Percentiles rank a stretch among this genome's conserved stretches.
These are phyloP conservation scores for Fragilaria radians DNA, from an alignment of 108 stramenopile genomes.

Conservation along the genomic window DNA sequence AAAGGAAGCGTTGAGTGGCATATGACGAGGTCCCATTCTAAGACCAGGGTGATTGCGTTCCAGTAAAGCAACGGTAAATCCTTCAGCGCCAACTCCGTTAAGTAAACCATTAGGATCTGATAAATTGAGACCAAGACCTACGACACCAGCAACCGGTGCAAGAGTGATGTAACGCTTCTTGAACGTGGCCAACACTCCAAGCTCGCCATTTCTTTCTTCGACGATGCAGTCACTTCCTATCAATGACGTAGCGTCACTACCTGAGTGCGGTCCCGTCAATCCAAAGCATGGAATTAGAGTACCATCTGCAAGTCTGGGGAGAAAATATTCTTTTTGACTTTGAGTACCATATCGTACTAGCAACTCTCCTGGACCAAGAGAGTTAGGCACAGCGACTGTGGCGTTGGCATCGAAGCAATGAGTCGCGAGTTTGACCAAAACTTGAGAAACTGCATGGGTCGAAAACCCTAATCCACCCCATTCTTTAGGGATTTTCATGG, in stretches of 20 bases:
- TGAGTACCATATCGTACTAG: constrained; percentile 90
- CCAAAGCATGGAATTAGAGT: constrained; percentile 98
- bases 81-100: constrained; percentile 86
- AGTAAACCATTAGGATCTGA: constrained; percentile 90
- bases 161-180: constrained; percentile 99
- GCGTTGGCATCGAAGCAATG: constrained; percentile 91
- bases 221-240: constrained; percentile 88
- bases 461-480: constrained; percentile 95
- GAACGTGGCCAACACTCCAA: constrained; percentile 93
- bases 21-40: constrained; percentile 90
- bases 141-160: constrained; percentile 95
- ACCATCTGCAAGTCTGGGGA: constrained; percentile 90
- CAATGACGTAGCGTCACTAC: constrained; percentile 94
- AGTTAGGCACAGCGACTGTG: constrained; percentile 97
- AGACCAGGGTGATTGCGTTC: constrained; percentile 92
- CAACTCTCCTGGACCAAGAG: constrained; percentile 95
- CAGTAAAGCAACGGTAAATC: constrained; percentile 91
- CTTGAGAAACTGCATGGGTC: constrained; percentile 85
- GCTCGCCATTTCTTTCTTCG: constrained; percentile 79
- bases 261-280: constrained; percentile 93
- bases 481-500: constrained; percentile 94
- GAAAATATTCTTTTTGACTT: constrained; percentile 92
- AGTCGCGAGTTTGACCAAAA: constrained; percentile 88
- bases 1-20: constrained; percentile 87
- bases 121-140: constrained; percentile 92